Base-by-base conservation (phyloP, 148 eudicot species). In the Beta vulgaris region DNA sequence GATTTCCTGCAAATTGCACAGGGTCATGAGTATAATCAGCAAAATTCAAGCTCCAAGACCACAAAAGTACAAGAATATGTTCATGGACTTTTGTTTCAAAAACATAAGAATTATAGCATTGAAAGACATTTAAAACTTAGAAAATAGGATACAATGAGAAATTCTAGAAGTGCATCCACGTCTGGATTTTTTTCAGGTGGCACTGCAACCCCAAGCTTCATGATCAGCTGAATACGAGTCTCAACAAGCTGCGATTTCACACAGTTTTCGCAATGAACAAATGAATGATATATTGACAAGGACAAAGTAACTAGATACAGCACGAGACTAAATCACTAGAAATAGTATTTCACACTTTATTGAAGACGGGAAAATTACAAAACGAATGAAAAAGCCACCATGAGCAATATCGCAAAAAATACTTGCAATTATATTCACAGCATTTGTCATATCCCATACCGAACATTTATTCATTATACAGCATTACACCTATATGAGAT, bases 221-320 rank as follows among this genome's bases (percentile, higher is more conserved):
- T 43, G 58, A 94, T 88, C 77, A 90, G 91, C 75, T 92, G 87
- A 75, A 91, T 84, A 31, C 98, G 96, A 76, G 72, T 82, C 82
- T 94, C 96, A 75, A 94, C 96, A 82, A 91, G 91, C 97, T 94
- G 90, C 28, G 42, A 71, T 44, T 14, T 26, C 29, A 75, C 11
- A 48, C 37, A 43, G n/a, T 10, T 34, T 60, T 26, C 39, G 11
- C 51, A 73, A 31, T 26, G 31, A 73, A 18, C 31, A 15, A 68
- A 4, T 7, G 10, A 42, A 31, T 1, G 43, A 19, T n/a, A 6
- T 53, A 63, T n/a, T n/a, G n/a, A 46, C 3, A 43, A 32, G 36
- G 48, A 29, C 18, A 68, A 68, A 12, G 26, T 21, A 40, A 18
- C 7, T 39, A 23, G 42, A 65, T 21, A 6, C 15, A 35, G 6